phyloP scores from a whole-genome alignment of 306 rosid species.

The Acacia acuminata region DNA sequence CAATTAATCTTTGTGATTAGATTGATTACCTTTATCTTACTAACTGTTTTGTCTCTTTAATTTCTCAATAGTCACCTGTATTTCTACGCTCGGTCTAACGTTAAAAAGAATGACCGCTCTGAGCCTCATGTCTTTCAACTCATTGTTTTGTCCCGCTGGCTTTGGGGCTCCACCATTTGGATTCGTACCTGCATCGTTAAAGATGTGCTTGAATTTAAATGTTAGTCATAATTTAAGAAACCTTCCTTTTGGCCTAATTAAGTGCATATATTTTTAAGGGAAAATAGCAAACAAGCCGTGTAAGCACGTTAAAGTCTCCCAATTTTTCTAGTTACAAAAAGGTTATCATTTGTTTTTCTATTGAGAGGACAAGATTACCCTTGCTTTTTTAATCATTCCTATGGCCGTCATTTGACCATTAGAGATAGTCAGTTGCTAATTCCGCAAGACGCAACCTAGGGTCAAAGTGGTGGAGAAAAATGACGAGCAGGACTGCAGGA shows the following conservation, averaged over 20 bases:
- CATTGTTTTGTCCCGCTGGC: neutral
- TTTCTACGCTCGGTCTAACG: slow-evolving; percentile 52
- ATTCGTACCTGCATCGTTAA: slow-evolving; percentile 14
- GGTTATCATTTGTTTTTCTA: too few relatives aligned
- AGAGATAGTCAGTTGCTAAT: neutral
- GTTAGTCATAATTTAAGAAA: neutral
- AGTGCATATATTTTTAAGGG: neutral
- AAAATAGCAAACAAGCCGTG: too few relatives aligned
- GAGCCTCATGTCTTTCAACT: slow-evolving; percentile 41
- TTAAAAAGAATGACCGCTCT: slow-evolving; percentile 58
- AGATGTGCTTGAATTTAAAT: too few relatives aligned
- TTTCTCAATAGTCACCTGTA: slow-evolving; percentile 47
- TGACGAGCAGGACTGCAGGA: too few relatives aligned
- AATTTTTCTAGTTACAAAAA: too few relatives aligned
- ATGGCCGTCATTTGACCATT: neutral
- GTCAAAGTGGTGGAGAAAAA: too few relatives aligned
- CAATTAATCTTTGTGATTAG: neutral
- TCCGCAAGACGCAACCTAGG: too few relatives aligned
- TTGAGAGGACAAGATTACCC: too few relatives aligned
- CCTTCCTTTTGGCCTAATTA: too few relatives aligned
- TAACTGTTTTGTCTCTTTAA: neutral
- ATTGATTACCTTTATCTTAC: too few relatives aligned
- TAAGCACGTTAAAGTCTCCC: too few relatives aligned
- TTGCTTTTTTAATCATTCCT: too few relatives aligned
- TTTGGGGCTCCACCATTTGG: neutral